phyloP scores from a whole-genome alignment of 2,329 filamentous ascomycete species.

The Escovopsis sp. region DNA sequence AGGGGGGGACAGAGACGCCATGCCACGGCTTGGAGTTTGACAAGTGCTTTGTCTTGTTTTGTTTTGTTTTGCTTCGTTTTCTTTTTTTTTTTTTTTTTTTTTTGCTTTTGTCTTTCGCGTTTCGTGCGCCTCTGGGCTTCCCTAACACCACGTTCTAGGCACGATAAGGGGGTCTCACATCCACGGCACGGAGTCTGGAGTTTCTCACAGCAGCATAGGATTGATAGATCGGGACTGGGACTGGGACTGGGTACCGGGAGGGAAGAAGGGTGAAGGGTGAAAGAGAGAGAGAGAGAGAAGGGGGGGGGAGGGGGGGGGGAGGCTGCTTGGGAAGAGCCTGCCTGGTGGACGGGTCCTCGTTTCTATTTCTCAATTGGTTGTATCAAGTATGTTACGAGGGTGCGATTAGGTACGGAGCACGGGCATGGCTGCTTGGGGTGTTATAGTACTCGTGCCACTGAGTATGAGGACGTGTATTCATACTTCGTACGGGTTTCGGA shows the following conservation, averaged over 20 bases:
- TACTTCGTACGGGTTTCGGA: too few relatives aligned
- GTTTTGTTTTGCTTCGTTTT: not conserved
- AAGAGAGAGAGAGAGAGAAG: not conserved
- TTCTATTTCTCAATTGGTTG: too few relatives aligned
- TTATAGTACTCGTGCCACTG: too few relatives aligned
- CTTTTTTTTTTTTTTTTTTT: not conserved
- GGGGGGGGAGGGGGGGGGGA: not conserved
- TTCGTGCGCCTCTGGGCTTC: not conserved
- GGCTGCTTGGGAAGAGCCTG: too few relatives aligned
- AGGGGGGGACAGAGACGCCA: not conserved
- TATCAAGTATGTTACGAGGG: too few relatives aligned
- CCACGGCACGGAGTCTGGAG: too few relatives aligned
- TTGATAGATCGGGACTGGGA: too few relatives aligned
- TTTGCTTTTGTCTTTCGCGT: not conserved
- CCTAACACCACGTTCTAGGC: not conserved
- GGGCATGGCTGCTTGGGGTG: too few relatives aligned
- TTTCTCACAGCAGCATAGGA: not conserved
- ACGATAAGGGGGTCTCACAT: not conserved
- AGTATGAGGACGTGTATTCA: too few relatives aligned
- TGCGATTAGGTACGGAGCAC: too few relatives aligned
- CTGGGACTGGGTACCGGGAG: not conserved
- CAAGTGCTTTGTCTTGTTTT: not conserved
- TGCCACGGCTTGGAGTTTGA: not conserved
- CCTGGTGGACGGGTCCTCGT: too few relatives aligned
- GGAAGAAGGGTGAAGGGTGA: not conserved